Percentiles rank a stretch among this genome's conserved stretches.
phyloP scores from a whole-genome alignment of 768 basidiomycete species.

The Calocybe indica region DNA sequence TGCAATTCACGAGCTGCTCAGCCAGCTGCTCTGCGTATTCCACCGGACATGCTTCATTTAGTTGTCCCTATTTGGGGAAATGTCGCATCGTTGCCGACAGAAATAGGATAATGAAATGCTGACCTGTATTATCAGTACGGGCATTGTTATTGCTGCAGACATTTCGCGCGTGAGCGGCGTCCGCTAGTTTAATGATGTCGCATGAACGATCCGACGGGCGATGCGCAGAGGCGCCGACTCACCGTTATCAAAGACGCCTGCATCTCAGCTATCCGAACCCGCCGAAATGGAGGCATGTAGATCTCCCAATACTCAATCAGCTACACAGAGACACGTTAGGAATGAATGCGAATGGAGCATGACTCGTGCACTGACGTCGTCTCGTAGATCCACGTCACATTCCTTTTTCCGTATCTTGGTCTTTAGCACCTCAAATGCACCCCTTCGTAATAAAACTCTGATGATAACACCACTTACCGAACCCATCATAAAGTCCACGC shows the following conservation, averaged over 20 bases:
- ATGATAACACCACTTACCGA: constrained; percentile 33
- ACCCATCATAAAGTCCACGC: constrained; percentile 48
- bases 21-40: constrained; percentile 52
- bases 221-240: constrained; percentile 14
- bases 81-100: background rate
- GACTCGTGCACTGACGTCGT: constrained; percentile 44
- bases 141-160: constrained; percentile 49
- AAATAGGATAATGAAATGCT: constrained; percentile 8
- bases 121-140: constrained; percentile 68
- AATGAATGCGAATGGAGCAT: background rate
- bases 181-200: constrained; percentile 34
- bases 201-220: background rate
- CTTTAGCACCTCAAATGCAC: constrained; percentile 3
- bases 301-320: constrained; percentile 62
- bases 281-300: constrained; percentile 44
- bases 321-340: constrained; percentile 24
- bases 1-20: constrained; percentile 41
- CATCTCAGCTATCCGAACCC: constrained; percentile 46
- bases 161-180: constrained; percentile 41
- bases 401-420: constrained; percentile 25
- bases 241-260: constrained; percentile 58
- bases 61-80: constrained; percentile 44
- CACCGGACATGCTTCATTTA: constrained; percentile 45
- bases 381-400: constrained; percentile 49
- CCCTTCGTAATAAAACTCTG: background rate